A percentile compares a stretch with the other conserved stretches of the same genome.
These are phyloP conservation scores for Cerioporus squamosus DNA, from an alignment of 1,284 basidiomycete species.

Conservation along the genomic window DNA sequence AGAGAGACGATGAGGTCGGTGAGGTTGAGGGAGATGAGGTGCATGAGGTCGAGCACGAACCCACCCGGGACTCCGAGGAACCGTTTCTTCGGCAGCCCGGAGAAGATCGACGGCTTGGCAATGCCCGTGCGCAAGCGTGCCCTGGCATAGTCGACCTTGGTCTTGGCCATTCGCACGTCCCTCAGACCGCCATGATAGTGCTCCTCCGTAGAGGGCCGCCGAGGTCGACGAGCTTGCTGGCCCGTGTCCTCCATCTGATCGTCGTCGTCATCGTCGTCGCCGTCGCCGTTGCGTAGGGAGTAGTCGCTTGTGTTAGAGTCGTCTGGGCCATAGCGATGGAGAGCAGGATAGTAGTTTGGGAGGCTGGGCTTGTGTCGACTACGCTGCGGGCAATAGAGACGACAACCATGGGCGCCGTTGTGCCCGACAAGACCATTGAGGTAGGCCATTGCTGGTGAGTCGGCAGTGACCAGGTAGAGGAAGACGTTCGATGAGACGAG, in stretches of 20 bases:
- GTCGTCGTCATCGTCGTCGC: slow-evolving; percentile 10
- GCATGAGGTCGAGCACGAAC: slow-evolving; percentile 34
- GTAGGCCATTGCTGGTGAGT: slow-evolving; percentile 28
- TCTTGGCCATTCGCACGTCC: slow-evolving; percentile 1
- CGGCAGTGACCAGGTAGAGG: slow-evolving; percentile 24
- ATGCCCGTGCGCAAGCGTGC: slow-evolving; percentile 27
- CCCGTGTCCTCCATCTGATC: not conserved
- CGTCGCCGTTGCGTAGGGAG: not conserved
- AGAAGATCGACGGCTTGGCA: slow-evolving; percentile 25
- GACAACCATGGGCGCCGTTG: slow-evolving; percentile 38
- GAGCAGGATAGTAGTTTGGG: not conserved
- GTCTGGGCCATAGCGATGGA: no score
- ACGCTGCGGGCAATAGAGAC: slow-evolving; percentile 33
- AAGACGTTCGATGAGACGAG: slow-evolving; percentile 18
- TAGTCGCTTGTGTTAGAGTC: not conserved
- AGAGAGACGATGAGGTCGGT: slow-evolving; percentile 19
- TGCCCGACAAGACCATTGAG: slow-evolving; percentile 41
- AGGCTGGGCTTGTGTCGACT: slow-evolving; percentile 37
- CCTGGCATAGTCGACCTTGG: slow-evolving; percentile 4
- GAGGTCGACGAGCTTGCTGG: not conserved
- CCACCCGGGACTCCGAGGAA: slow-evolving; percentile 19
- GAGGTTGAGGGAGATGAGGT: slow-evolving; percentile 30
- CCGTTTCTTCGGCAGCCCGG: slow-evolving; percentile 1
- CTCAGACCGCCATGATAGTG: slow-evolving; percentile 2
- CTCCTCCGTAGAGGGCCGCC: not conserved